A percentile compares a stretch with the other conserved stretches of the same genome.
Evolutionary conservation across 768 basidiomycete species (phyloP).

Genomic region (Pleurotus cornucopiae): DNA sequence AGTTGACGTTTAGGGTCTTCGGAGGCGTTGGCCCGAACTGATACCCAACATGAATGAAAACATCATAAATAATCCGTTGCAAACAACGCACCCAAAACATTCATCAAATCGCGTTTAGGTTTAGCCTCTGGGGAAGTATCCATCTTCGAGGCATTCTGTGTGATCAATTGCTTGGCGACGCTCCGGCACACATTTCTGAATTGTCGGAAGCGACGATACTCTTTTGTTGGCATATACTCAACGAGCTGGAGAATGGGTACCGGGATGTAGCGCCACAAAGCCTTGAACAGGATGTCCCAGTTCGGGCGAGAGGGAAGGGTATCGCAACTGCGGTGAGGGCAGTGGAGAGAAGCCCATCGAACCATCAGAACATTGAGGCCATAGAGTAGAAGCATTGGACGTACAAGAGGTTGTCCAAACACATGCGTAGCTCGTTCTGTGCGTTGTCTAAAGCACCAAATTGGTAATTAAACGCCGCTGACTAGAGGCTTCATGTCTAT

Average conservation of each 20-base stretch:
- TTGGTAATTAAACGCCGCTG: conserved; percentile 32
- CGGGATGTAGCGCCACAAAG: conserved; percentile 2
- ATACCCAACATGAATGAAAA: not conserved
- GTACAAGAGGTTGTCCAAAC: conserved; percentile 19
- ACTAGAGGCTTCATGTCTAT: conserved; percentile 8
- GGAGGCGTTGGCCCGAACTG: conserved; percentile 15
- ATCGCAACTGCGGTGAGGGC: conserved; percentile 3
- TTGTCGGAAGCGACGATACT: not conserved
- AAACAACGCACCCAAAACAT: conserved; percentile 23
- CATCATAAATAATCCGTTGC: too few relatives aligned
- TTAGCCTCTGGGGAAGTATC: not conserved
- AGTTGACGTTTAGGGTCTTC: conserved; percentile 11
- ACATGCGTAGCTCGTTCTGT: conserved; percentile 16
- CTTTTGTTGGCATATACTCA: conserved; percentile 1
- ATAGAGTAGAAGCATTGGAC: conserved; percentile 20
- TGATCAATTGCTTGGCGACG: not conserved
- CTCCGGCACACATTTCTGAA: not conserved
- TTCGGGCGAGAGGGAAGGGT: not conserved
- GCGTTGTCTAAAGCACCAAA: conserved; percentile 23
- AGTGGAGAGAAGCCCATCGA: conserved; percentile 5
- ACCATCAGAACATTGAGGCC: conserved; percentile 9
- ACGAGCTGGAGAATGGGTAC: not conserved
- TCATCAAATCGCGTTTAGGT: conserved; percentile 26
- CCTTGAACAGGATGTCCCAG: conserved; percentile 15
- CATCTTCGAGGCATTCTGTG: not conserved